These are phyloP conservation scores for Panaeolus papilionaceus DNA, from an alignment of 768 basidiomycete genomes.

Conservation along the genomic window DNA sequence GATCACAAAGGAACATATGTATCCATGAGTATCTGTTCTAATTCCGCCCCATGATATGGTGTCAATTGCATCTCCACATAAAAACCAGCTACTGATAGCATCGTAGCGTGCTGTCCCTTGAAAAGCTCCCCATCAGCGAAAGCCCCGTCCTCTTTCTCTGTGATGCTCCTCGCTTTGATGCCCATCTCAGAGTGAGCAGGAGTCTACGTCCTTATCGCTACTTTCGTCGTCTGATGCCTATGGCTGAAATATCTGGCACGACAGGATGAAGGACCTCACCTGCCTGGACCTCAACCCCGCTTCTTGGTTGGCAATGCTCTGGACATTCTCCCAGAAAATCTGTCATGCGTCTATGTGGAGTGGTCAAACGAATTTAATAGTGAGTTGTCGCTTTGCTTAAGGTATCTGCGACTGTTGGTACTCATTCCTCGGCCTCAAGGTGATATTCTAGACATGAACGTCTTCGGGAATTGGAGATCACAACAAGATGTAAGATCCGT, in stretches of 20 bases:
- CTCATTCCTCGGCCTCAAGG: constrained; percentile 3
- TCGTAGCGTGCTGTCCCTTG: too few species aligned
- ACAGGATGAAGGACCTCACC: constrained; percentile 21
- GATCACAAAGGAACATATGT: too few species aligned
- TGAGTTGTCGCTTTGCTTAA: constrained; percentile 13
- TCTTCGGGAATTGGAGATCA: constrained; percentile 22
- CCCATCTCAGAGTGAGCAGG: neutral
- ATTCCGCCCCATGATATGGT: too few species aligned
- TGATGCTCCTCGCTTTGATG: too few species aligned
- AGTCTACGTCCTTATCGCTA: neutral
- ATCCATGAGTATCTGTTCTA: too few species aligned
- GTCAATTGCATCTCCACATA: too few species aligned
- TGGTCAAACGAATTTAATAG: constrained; percentile 29
- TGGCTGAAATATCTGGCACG: neutral
- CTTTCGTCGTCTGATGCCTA: neutral
- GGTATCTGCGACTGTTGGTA: neutral
- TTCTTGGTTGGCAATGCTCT: constrained; percentile 30
- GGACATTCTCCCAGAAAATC: constrained; percentile 25
- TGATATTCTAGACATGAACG: constrained; percentile 23
- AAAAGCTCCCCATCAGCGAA: too few species aligned
- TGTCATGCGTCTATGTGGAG: constrained; percentile 20
- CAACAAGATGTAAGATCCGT: constrained; percentile 9
- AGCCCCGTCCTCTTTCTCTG: too few species aligned
- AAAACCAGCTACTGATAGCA: too few species aligned
- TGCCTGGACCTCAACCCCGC: constrained; percentile 28